Percentiles rank a stretch among this genome's conserved stretches.
These are phyloP conservation scores for Hypoxylon sp. DNA, from an alignment of 2,329 filamentous ascomycete genomes.

Conservation along the genomic window DNA sequence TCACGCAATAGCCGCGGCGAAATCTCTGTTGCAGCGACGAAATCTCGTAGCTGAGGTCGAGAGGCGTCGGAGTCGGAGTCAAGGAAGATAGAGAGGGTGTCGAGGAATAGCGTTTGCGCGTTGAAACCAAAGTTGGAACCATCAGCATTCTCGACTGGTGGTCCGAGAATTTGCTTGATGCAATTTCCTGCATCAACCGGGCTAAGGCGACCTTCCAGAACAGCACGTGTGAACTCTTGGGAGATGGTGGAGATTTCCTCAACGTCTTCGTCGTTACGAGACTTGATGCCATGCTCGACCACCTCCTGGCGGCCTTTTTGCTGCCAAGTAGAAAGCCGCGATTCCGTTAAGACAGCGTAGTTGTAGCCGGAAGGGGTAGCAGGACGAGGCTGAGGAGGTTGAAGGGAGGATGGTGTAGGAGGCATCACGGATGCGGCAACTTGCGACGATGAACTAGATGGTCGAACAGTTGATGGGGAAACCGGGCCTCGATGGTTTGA, in stretches of 20 bases:
- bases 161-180: conserved; percentile 80
- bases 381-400: conserved; percentile 49
- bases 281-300: conserved; percentile 74
- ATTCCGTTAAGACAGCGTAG: conserved; percentile 83
- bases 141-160: conserved; percentile 66
- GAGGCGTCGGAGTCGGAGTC: conserved; percentile 74
- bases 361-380: conserved; percentile 68
- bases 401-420: conserved; percentile 47
- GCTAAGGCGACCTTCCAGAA: conserved; percentile 77
- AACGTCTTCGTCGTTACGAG: conserved; percentile 76
- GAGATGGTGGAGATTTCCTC: conserved; percentile 80
- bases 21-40: conserved; percentile 81
- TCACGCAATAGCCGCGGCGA: conserved; percentile 81
- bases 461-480: conserved; percentile 56
- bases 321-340: conserved; percentile 77
- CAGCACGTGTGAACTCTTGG: conserved; percentile 86
- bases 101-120: conserved; percentile 81
- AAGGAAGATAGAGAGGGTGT: conserved; percentile 83
- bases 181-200: conserved; percentile 78
- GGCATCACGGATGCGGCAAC: conserved; percentile 50
- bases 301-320: conserved; percentile 76
- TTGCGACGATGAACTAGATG: conserved; percentile 59
- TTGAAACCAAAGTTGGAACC: conserved; percentile 67
- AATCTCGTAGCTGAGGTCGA: conserved; percentile 70
- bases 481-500: conserved; percentile 49